Conservation (phyloP, 108 stramenopile species). For the Poteriospumella lacustris region DNA sequence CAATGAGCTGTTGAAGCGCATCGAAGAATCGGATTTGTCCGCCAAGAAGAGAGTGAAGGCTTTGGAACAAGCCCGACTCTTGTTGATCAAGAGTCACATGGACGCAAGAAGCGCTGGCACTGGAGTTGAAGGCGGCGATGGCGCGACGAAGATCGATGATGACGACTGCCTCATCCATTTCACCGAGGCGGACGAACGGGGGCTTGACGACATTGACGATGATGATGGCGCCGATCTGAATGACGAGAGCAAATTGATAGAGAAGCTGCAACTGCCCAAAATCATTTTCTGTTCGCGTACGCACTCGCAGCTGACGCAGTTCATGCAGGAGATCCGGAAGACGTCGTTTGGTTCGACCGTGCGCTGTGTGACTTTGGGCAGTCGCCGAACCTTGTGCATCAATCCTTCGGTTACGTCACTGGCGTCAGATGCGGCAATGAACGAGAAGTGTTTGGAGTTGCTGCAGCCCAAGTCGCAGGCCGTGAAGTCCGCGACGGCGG, state of each 20-base stretch:
- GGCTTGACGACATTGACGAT: neutral
- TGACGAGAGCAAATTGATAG: neutral
- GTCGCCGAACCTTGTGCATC: constrained; percentile 74
- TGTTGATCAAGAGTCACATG: too few relatives aligned
- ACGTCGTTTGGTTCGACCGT: constrained; percentile 58
- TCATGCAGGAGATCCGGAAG: constrained; percentile 72
- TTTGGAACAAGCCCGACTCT: too few relatives aligned
- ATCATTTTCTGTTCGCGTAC: constrained; percentile 84
- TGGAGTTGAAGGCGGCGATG: too few relatives aligned
- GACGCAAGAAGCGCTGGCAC: too few relatives aligned
- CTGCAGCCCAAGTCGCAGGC: constrained; percentile 6
- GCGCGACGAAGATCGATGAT: too few relatives aligned
- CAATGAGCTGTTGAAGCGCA: too few relatives aligned
- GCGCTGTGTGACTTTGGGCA: constrained; percentile 75
- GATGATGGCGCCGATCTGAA: neutral
- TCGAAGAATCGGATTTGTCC: too few relatives aligned
- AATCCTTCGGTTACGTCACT: constrained; percentile 55
- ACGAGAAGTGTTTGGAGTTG: constrained; percentile 84
- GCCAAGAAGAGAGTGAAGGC: too few relatives aligned
- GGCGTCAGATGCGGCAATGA: constrained; percentile 61
- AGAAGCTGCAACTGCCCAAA: neutral
- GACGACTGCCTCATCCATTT: neutral
- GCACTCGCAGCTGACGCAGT: constrained; percentile 94
- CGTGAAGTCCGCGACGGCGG: constrained; percentile 9
- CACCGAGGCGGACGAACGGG: neutral